Conservation (phyloP, 768 basidiomycete genomes). For the Naganishia kalamii region DNA sequence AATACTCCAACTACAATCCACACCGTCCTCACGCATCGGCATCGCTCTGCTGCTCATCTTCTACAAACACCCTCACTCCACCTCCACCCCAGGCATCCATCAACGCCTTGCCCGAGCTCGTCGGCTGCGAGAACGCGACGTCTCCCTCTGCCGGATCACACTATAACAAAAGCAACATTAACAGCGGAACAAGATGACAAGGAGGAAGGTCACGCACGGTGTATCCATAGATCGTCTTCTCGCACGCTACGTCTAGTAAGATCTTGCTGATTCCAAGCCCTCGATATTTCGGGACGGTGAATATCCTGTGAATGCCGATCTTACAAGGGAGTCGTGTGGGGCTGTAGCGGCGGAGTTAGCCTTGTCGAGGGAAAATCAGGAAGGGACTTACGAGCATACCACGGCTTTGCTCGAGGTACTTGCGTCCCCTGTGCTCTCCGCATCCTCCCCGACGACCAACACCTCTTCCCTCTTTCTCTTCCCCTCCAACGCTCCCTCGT, state of each 20-base stretch:
- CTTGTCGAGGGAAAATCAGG: background rate
- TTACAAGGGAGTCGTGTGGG: constrained; percentile 34
- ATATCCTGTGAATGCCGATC: constrained; percentile 44
- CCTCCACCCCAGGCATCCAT: constrained; percentile 43
- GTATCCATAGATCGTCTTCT: constrained; percentile 38
- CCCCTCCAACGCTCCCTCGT: constrained; percentile 13
- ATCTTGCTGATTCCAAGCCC: constrained; percentile 27
- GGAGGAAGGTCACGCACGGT: constrained; percentile 14
- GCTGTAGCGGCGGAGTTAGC: constrained; percentile 18
- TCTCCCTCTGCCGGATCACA: constrained; percentile 32
- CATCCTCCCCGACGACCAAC: background rate
- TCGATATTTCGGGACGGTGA: constrained; percentile 38
- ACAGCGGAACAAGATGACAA: constrained; percentile 1
- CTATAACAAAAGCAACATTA: background rate
- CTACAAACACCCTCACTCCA: constrained; percentile 40
- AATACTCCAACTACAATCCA: too few species aligned
- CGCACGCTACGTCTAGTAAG: constrained; percentile 34
- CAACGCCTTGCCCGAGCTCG: constrained; percentile 35
- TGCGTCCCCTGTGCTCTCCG: background rate
- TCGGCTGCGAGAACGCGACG: constrained; percentile 44
- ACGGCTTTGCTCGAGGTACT: background rate
- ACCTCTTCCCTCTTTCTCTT: constrained; percentile 20
- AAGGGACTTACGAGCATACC: background rate
- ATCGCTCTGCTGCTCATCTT: constrained; percentile 36
- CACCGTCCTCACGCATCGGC: background rate